Base-by-base conservation (phyloP, 2,329 filamentous ascomycete genomes). In the Leptographium procerum region DNA sequence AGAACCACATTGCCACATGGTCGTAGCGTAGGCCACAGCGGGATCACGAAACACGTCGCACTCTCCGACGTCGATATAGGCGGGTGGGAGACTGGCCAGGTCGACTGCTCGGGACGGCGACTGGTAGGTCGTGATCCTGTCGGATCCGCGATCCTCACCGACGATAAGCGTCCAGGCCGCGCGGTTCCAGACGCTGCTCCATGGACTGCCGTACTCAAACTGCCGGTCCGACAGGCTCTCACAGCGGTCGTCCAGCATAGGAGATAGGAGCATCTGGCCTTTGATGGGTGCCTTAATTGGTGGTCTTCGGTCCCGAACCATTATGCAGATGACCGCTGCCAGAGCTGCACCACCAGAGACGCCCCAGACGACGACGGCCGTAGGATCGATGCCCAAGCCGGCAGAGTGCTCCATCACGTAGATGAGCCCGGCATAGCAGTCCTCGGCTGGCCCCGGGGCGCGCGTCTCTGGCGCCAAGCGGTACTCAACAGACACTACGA, bases 41-140 rank as follows among this genome's bases (percentile, higher is more conserved):
- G 43, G 19, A 31, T 56, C 55, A 22, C 55, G 55, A 14, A 56
- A 48, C 29, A 56, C 45, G n/a, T 56, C 55, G 45, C 55, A 51
- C 45, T 51, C 55, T n/a, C 55, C 55, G 14, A 56, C 55, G 28
- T 56, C 55, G 9, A 56, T n/a, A 45, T 56, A 56, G 11, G 55
- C 34, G 3, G 55, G 43, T 28, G 55, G 55, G 29, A 56, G 29
- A 10, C 24, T 8, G 11, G 55, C 19, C 19, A 56, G 43, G 19
- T 31, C 26, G 28, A 19, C 28, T 10, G 54, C 40, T 0, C 54
- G 36, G 4, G 13, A 26, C 10, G 55, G 55, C 10, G 45, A 29
- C 22, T 56, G 29, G 45, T 56, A 56, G 45, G 55, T 8, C n/a
- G 55, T 51, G n/a, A 51, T 26, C 1, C 14, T 16, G 36, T 53